A percentile compares a stretch with the other conserved stretches of the same genome.
phyloP scores from a whole-genome alignment of 2,329 filamentous ascomycete genomes.

The Pseudocercospora cruenta region DNA sequence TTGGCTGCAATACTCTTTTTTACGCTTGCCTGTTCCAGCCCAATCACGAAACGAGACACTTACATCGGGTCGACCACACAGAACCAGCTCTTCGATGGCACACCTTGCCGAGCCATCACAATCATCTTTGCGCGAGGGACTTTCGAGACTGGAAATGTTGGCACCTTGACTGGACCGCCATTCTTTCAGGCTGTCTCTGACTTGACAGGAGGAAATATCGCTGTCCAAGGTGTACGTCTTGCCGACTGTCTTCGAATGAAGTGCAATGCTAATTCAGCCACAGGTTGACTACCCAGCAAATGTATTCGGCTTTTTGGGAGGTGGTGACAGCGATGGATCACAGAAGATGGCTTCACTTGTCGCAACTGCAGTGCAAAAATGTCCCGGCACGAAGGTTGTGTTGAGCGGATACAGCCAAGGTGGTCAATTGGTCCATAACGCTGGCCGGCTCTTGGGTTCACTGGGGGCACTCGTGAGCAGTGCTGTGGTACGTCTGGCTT shows the following conservation, averaged over 20 bases:
- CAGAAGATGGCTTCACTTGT: constrained; percentile 28
- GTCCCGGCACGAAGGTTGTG: constrained; percentile 30
- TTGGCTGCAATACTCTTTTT: not conserved
- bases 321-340: constrained; percentile 23
- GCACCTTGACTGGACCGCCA: constrained; percentile 55
- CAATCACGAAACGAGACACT: not conserved
- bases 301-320: constrained; percentile 14
- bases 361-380: constrained; percentile 20
- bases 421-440: constrained; percentile 28
- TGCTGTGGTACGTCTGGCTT: constrained; percentile 20
- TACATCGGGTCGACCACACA: constrained; percentile 1
- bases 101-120: constrained; percentile 45
- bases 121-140: constrained; percentile 61
- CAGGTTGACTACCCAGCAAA: constrained; percentile 18
- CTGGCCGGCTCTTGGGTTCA: constrained; percentile 8
- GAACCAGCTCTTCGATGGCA: constrained; percentile 24
- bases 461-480: constrained; percentile 20
- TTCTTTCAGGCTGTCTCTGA: constrained; percentile 46
- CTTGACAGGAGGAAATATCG: constrained; percentile 49
- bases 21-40: not conserved
- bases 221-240: constrained; percentile 55
- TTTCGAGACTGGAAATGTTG: constrained; percentile 57
- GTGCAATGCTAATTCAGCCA: not conserved
- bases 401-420: constrained; percentile 32
- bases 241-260: not conserved